Evolutionary conservation across 805 yeast species (phyloP).

Genomic region (Yarrowia divulgata): DNA sequence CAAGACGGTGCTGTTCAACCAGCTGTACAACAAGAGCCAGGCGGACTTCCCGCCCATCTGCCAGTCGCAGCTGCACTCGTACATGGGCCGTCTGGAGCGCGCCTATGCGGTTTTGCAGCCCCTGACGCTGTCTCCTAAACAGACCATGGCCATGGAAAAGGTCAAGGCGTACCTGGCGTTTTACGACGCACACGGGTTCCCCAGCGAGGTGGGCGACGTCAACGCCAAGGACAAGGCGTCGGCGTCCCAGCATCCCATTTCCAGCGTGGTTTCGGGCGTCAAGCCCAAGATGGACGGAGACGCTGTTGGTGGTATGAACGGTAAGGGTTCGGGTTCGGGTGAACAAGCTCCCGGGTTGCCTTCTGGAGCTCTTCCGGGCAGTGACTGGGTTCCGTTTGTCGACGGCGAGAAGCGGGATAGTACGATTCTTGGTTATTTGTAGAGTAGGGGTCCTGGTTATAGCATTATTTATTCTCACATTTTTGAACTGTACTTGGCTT

Average conservation of each 20-base stretch:
- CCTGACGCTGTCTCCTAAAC: constrained; percentile 16
- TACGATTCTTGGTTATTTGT: constrained; percentile 31
- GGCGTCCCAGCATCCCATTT: constrained; percentile 4
- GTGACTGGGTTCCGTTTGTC: constrained; percentile 21
- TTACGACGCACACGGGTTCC: constrained; percentile 35
- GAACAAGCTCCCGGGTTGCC: background rate
- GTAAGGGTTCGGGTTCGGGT: background rate
- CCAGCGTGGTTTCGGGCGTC: constrained; percentile 9
- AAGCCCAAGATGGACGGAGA: background rate
- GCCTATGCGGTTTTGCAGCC: constrained; percentile 22
- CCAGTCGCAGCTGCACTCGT: constrained; percentile 18
- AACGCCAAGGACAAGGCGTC: background rate
- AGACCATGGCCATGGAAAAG: constrained; percentile 25
- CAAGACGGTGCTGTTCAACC: constrained; percentile 1
- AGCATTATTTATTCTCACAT: constrained; percentile 10
- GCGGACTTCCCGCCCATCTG: constrained; percentile 14
- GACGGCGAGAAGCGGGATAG: constrained; percentile 30
- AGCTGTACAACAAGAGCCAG: constrained; percentile 16
- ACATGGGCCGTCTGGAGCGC: constrained; percentile 20
- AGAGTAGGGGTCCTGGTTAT: background rate
- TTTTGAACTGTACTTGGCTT: too few relatives aligned
- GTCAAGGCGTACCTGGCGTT: constrained; percentile 27
- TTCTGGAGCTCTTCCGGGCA: background rate
- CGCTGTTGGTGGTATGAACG: background rate
- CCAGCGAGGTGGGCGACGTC: constrained; percentile 16